These are phyloP conservation scores for Carex pumila DNA, from an alignment of 176 grass and related monocot species.

Conservation along the genomic window DNA sequence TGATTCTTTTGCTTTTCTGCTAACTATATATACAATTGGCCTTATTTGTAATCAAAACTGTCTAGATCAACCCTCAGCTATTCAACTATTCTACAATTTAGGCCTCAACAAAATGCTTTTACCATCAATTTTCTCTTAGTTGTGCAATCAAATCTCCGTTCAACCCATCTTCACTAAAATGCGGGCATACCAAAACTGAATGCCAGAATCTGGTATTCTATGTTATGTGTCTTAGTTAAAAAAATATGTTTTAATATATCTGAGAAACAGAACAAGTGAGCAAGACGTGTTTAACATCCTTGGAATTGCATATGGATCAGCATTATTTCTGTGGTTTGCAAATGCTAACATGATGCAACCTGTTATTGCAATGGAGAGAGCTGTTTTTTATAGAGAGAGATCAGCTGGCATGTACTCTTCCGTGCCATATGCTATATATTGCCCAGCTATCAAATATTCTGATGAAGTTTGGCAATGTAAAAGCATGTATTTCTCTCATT, in stretches of 20 bases:
- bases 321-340: constrained; percentile 33
- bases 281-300: constrained; percentile 85
- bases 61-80: background rate
- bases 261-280: constrained; percentile 46
- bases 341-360: constrained; percentile 33
- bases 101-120: background rate
- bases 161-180: background rate
- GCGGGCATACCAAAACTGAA: background rate
- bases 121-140: background rate
- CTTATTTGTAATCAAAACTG: background rate
- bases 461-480: background rate
- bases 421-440: constrained; percentile 30
- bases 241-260: background rate
- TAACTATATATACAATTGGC: background rate
- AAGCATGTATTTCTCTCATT: background rate
- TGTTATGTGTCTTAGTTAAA: background rate
- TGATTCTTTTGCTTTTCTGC: background rate
- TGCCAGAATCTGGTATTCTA: background rate
- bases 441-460: constrained; percentile 24
- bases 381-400: constrained; percentile 36
- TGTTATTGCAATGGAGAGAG: constrained; percentile 31
- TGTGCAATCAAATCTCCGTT: background rate
- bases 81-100: background rate
- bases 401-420: constrained; percentile 36
- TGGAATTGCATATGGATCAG: constrained; percentile 29